Percentiles rank a stretch among this genome's conserved stretches.
Evolutionary conservation across 495 filamentous ascomycete species (phyloP).

Genomic region (Trichocladium antarcticum): DNA sequence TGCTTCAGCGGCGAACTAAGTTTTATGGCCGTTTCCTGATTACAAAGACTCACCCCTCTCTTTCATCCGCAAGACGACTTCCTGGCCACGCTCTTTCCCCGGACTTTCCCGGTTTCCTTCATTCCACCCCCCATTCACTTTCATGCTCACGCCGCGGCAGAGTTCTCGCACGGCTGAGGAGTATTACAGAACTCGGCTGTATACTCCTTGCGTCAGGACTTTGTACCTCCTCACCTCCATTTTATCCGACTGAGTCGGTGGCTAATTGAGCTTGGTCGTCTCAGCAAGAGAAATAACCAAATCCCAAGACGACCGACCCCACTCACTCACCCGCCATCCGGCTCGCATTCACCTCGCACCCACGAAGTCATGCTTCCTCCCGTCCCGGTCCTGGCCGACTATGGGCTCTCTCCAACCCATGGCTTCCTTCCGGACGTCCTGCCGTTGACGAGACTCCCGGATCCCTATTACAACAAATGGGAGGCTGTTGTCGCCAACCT

Average conservation of each 20-base stretch:
- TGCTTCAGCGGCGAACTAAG: conserved; percentile 7
- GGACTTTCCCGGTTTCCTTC: neutral
- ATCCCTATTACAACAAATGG: conserved; percentile 89
- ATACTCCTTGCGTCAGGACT: conserved; percentile 54
- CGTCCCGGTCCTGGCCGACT: conserved; percentile 67
- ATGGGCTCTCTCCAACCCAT: conserved; percentile 73
- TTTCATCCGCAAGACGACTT: neutral
- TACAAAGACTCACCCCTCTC: conserved; percentile 12
- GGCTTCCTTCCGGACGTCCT: conserved; percentile 80
- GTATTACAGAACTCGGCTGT: conserved; percentile 46
- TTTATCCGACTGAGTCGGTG: neutral
- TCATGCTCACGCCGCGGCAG: conserved; percentile 27
- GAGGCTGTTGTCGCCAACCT: conserved; percentile 73
- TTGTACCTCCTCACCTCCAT: conserved; percentile 6
- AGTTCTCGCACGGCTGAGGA: conserved; percentile 48
- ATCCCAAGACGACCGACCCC: neutral
- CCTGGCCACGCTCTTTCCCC: neutral
- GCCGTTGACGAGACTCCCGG: conserved; percentile 69
- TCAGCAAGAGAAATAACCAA: conserved; percentile 5
- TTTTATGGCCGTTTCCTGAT: conserved; percentile 1
- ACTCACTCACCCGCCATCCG: neutral
- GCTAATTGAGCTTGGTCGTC: conserved; percentile 4
- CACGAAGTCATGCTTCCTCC: conserved; percentile 61
- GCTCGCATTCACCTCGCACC: neutral
- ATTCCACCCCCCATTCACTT: conserved; percentile 5